Evolutionary conservation across 2,329 filamentous ascomycete species (phyloP).

Genomic region (Rutstroemia sp.): DNA sequence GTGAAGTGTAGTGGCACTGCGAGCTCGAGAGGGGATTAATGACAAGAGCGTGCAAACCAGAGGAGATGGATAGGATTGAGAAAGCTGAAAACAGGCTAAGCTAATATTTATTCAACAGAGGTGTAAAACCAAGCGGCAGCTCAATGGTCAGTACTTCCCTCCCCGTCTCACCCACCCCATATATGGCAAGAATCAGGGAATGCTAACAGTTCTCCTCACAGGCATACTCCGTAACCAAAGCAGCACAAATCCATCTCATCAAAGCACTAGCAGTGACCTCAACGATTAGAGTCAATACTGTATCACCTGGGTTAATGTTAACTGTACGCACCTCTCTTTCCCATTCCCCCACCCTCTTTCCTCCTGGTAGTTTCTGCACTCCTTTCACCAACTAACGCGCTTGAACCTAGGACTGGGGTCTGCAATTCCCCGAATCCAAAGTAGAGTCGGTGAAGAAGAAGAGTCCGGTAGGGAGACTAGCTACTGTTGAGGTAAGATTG

Average conservation of each 20-base stretch:
- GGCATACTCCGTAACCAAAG: slow-evolving; percentile 73
- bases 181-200: not conserved
- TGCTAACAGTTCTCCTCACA: slow-evolving; percentile 16
- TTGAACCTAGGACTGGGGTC: slow-evolving; percentile 20
- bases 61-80: not conserved
- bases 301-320: slow-evolving; percentile 28
- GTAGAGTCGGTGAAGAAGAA: slow-evolving; percentile 15
- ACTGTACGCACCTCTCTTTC: not conserved
- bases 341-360: rapidly evolving
- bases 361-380: too few relatives aligned
- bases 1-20: too few relatives aligned
- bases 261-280: slow-evolving; percentile 47
- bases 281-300: slow-evolving; percentile 51
- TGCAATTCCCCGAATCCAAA: slow-evolving; percentile 17
- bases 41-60: too few relatives aligned
- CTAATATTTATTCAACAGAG: not conserved
- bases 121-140: slow-evolving; percentile 53
- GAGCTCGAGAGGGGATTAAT: too few relatives aligned
- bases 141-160: slow-evolving; percentile 37
- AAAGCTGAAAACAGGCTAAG: not conserved
- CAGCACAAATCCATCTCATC: slow-evolving; percentile 57
- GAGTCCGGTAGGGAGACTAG: slow-evolving; percentile 17
- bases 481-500: slow-evolving; percentile 18
- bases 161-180: too few relatives aligned
- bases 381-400: not conserved